phyloP scores from a whole-genome alignment of 805 yeast genomes.

The Ogataea saltuana region DNA sequence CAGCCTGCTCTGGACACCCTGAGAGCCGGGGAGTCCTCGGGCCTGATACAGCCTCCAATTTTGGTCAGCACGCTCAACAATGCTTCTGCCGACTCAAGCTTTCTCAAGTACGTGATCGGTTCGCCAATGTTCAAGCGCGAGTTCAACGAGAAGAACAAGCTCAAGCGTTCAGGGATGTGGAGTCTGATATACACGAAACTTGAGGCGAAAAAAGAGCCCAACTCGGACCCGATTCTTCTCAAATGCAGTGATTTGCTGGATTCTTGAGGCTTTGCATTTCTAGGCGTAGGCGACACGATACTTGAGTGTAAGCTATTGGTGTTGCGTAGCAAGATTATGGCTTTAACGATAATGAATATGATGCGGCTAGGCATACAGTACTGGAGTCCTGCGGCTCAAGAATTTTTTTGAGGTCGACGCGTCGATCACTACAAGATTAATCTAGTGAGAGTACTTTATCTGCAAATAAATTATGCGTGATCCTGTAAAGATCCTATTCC shows the following conservation, averaged over 20 bases:
- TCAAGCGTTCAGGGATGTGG: constrained; percentile 26
- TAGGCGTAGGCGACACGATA: too few relatives aligned
- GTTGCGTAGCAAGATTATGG: too few relatives aligned
- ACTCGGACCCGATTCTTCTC: constrained; percentile 1
- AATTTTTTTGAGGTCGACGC: too few relatives aligned
- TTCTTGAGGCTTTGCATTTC: too few relatives aligned
- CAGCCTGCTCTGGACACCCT: constrained; percentile 17
- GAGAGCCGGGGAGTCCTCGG: constrained; percentile 25
- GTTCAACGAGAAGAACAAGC: constrained; percentile 3
- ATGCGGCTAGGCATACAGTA: too few relatives aligned
- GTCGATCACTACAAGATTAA: too few relatives aligned
- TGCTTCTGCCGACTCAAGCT: constrained; percentile 6
- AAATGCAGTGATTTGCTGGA: constrained; percentile 13
- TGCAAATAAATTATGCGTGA: too few relatives aligned
- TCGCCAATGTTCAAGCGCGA: constrained; percentile 24
- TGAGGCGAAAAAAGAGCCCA: neutral
- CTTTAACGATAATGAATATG: too few relatives aligned
- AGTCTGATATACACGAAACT: constrained; percentile 20
- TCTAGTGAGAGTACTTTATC: too few relatives aligned
- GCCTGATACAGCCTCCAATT: constrained; percentile 24
- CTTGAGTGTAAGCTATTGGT: too few relatives aligned
- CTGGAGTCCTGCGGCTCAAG: too few relatives aligned
- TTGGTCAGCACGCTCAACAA: constrained; percentile 20
- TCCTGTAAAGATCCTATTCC: too few relatives aligned
- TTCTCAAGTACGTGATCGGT: constrained; percentile 21